phyloP scores from a whole-genome alignment of 73 alveolate species.

The Tetrahymena elliotti region DNA sequence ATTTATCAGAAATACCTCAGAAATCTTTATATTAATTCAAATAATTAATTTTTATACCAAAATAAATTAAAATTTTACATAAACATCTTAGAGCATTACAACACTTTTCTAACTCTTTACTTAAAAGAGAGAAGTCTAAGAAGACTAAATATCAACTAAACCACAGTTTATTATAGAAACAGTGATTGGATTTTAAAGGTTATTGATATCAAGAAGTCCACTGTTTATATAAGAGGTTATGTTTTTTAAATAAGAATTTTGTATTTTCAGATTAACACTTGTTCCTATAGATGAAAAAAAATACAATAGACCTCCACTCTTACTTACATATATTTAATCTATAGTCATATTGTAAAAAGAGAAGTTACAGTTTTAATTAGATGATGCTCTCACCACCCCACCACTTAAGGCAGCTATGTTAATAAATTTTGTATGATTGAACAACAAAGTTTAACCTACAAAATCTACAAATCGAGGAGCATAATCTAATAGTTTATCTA shows the following conservation, averaged over 20 bases:
- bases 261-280: not conserved
- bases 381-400: not conserved
- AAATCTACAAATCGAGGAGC: not conserved
- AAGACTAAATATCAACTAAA: not conserved
- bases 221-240: not conserved
- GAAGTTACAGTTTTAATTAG: not conserved
- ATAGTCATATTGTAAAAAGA: not conserved
- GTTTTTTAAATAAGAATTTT: not conserved
- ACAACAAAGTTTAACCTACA: not conserved
- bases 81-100: not conserved
- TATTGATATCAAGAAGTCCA: not conserved
- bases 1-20: not conserved
- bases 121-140: not conserved
- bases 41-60: not conserved
- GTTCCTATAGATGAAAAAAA: not conserved
- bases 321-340: not conserved
- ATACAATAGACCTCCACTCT: not conserved
- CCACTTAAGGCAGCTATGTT: not conserved
- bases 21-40: not conserved
- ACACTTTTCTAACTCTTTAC: not conserved
- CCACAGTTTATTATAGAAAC: not conserved
- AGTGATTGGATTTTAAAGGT: not conserved
- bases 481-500: not conserved
- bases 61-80: not conserved
- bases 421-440: not conserved